Base-by-base conservation (phyloP, 2,329 filamentous ascomycete genomes). In the Magnaporthiopsis incrustans region DNA sequence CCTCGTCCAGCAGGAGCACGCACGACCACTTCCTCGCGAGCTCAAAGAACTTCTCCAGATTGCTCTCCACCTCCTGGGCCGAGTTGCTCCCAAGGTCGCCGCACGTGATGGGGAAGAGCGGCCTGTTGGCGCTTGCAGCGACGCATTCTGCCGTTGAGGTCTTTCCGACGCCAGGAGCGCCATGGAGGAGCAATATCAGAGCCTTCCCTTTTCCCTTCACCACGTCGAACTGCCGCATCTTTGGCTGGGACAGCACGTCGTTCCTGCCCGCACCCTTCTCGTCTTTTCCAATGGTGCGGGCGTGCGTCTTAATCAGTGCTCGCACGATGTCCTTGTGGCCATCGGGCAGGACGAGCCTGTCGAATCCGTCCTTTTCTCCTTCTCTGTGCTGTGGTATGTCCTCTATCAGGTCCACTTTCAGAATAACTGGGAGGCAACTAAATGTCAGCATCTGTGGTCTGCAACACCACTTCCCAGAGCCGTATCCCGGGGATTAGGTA, bases 121-220 rank as follows among this genome's bases (percentile, higher is more conserved):
- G 76, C 26, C 70, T 69, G 33, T 70, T 64, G 61, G 62, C 65
- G 27, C 60, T 62, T 59, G 74, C 72, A 6, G 76, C 75, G 0
- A 77, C 67, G 1, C 70, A 71, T 50, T 68, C 67, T 2, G 80
- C 79, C 0, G 80, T 81, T 0, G 77, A 75, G 0, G 80, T 82
- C 72, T 82, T 82, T 5, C 80, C 80, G 0, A 81, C 78, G 32
- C 80, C 80, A 0, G 80, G 79, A 0, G 77, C 75, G 32, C 80
- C 80, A 64, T 81, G 79, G 0, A 82, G 70, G 0, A 82, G 69
- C 0, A 82, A 72, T 2, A 81, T 73, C 0, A 82, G 69, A 6
- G 79, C 79, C 1, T 74, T 72, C 0, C 77, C 78, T 67, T 81
- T 82, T 66, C 78, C 78, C 62, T 75, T 73, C 59, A 81, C 77